Evolutionary conservation across 1,284 basidiomycete genomes (phyloP), one percentile per base, ranked within the genome.

Genomic region (Moesziomyces parantarcticus): DNA sequence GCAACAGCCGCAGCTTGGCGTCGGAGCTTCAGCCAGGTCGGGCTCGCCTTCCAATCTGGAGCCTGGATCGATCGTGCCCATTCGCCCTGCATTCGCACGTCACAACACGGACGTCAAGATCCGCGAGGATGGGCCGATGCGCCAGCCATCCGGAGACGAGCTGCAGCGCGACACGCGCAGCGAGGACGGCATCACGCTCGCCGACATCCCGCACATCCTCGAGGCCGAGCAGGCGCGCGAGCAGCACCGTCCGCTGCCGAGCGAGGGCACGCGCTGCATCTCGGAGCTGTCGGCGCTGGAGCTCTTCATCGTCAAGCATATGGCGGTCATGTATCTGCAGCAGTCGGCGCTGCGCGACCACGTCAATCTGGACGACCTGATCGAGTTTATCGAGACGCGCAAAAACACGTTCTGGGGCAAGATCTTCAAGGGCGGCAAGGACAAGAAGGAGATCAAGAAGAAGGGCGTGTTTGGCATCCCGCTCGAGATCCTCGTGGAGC

Each of bases 401-500:
- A 97, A 97, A 87, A 91, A 90, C 74, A 92, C 92, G 36, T 97
- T 97, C 86, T 99, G 95, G 95, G 92, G 93, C 77, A 94, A 95
- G 85, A 84, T 97, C 34, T 98, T 99, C 87, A 97, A 98, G 84
- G 89, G 88, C n/a, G 75, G 75, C 23, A 89, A 89, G 47, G 89
- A 90, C 67, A 91, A 94, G 79, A 94, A 97, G 71, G 76, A 81
- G 54, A 80, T 80, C 64, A 82, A 81, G 64, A 83, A 82, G 68
- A 84, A 84, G 58, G 77, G 94, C 71, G 91, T 96, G 32, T 99
- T 99, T 84, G 91, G 93, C 52, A 90, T 98, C 57, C 93, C 94
- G 6, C 88, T 99, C 62, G 96, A 99, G 80, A 87, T 94, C 41
- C 87, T 99, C 36, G 93, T 97, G n/a, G 95, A 98, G 78, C 88